Evolutionary conservation across 495 filamentous ascomycete genomes (phyloP), one percentile per base, ranked within the genome.

Genomic region (Penicillium dipodomyicola): DNA sequence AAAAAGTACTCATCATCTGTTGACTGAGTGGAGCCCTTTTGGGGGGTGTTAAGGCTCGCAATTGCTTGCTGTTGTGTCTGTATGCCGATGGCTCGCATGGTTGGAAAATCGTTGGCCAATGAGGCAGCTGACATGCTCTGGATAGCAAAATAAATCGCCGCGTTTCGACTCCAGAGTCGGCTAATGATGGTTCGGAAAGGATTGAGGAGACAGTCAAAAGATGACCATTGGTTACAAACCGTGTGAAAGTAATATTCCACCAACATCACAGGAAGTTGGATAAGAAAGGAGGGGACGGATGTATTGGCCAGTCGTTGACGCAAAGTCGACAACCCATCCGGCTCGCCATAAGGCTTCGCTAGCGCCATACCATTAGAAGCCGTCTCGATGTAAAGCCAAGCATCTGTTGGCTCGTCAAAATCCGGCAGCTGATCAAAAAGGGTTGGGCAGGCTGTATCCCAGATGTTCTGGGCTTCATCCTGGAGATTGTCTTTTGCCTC

Each of bases 101-200:
- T 57, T 2, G 64, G 64, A 30, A 67, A 61, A 37, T 67, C 64
- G 37, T 67, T 67, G 6, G 64, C 61, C 32, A 67, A 54, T 0
- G 64, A 67, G 5, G 64, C 64, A 1, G 64, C 64, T 4, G 64
- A 62, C 64, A 67, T 67, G 10, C 64, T 67, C 32, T 67, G 64
- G 12, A 67, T 65, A 15, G 64, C 59, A 48, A 64, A 67, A 50
- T 67, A 67, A 17, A 67, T 61, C 2, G 64, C 58, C 3, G 64
- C 64, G 51, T 62, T 67, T 7, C 54, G 56, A 47, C 64, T 67
- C 64, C 64, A 67, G 14, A 67, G 61, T 15, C 61, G 58, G 27
- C 64, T 64, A 44, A 67, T 42, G 23, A 67, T 64, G 4, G 49
- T 37, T 22, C 64, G 56, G 10, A 67, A 65, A 10, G 64, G 64